Conservation (phyloP, 768 basidiomycete genomes). For the Phallus indusiatus region DNA sequence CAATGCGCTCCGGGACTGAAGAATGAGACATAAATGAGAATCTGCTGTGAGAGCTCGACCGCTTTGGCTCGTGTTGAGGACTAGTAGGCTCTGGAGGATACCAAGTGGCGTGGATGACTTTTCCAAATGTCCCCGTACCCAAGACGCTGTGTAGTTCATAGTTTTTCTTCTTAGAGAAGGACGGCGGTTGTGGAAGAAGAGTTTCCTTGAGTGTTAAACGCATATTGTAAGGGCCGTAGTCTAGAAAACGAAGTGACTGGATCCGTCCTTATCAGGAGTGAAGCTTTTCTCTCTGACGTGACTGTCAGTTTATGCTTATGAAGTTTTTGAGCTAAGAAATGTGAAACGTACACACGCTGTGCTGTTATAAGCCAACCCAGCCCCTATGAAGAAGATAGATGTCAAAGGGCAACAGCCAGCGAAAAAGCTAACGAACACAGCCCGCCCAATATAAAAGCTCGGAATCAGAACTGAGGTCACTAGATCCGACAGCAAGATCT, state of each 20-base stretch:
- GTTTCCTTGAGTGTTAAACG: constrained; percentile 35
- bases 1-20: constrained; percentile 1
- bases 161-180: constrained; percentile 77
- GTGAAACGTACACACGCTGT: too few relatives aligned
- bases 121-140: constrained; percentile 83
- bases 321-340: too few relatives aligned
- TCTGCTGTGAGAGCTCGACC: neutral
- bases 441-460: neutral
- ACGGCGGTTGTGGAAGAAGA: constrained; percentile 74
- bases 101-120: constrained; percentile 63
- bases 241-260: neutral
- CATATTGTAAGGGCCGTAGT: neutral
- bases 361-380: too few relatives aligned
- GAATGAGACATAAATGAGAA: neutral
- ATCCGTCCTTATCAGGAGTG: neutral
- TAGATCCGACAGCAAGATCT: too few relatives aligned
- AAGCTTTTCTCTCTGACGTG: too few relatives aligned
- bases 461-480: neutral
- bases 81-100: constrained; percentile 20
- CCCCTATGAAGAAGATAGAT: too few relatives aligned
- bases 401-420: neutral
- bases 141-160: constrained; percentile 67
- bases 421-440: neutral
- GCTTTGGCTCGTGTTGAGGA: neutral
- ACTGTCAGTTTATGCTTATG: too few relatives aligned